phyloP scores from a whole-genome alignment of 805 yeast species.

The Teunomyces pallodes region DNA sequence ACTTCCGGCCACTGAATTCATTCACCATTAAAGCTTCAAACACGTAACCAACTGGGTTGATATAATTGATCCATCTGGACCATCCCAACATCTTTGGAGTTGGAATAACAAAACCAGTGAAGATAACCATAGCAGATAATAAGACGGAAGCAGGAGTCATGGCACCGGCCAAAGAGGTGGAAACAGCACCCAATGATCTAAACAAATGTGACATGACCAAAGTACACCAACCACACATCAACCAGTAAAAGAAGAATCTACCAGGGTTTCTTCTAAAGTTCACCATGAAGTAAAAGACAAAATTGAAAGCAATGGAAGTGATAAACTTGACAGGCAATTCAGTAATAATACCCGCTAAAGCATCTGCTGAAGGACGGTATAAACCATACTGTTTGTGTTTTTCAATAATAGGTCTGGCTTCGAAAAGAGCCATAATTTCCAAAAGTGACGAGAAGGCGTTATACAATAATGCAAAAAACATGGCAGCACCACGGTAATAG shows the following conservation, averaged over 20 bases:
- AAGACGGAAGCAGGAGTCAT: constrained; percentile 46
- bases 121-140: constrained; percentile 53
- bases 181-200: constrained; percentile 41
- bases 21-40: constrained; percentile 56
- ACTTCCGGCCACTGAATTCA: constrained; percentile 50
- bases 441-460: constrained; percentile 60
- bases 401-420: constrained; percentile 56
- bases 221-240: constrained; percentile 43
- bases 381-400: constrained; percentile 57
- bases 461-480: constrained; percentile 66
- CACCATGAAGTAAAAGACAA: constrained; percentile 52
- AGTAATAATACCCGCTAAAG: constrained; percentile 58
- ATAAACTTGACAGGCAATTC: constrained; percentile 53
- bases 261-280: constrained; percentile 53
- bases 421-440: constrained; percentile 55
- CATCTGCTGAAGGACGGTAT: constrained; percentile 63
- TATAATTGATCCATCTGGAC: constrained; percentile 51
- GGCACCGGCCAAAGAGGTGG: constrained; percentile 40
- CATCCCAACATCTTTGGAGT: constrained; percentile 51
- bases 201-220: constrained; percentile 52
- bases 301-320: constrained; percentile 46
- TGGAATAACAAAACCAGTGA: constrained; percentile 47
- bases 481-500: constrained; percentile 57
- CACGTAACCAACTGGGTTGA: constrained; percentile 42
- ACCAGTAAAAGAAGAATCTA: constrained; percentile 49